phyloP scores from a whole-genome alignment of 2,329 filamentous ascomycete species.

The Hypomyces perniciosus region DNA sequence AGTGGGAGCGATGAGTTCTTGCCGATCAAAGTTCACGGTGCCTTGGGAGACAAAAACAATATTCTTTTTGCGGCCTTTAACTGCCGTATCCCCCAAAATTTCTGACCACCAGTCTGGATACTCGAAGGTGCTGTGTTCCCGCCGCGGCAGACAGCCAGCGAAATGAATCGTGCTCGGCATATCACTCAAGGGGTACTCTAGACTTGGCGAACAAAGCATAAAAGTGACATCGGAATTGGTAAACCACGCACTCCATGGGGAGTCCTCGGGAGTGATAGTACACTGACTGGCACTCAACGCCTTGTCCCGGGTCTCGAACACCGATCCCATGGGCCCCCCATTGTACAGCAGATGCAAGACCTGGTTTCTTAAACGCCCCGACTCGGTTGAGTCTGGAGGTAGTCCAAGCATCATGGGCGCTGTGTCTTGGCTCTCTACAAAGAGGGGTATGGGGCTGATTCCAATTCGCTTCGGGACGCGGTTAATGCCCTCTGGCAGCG shows the following conservation, averaged over 20 bases:
- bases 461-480: conserved; percentile 23
- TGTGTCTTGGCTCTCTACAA: conserved; percentile 26
- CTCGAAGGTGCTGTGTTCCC: not conserved
- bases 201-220: conserved; percentile 10
- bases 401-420: conserved; percentile 26
- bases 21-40: conserved; percentile 34
- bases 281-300: conserved; percentile 6
- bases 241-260: conserved; percentile 7
- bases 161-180: conserved; percentile 6
- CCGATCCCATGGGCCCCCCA: conserved; percentile 10
- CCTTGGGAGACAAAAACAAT: conserved; percentile 44
- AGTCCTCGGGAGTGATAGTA: conserved; percentile 1
- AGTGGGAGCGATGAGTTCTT: conserved; percentile 39
- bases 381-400: conserved; percentile 23
- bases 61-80: conserved; percentile 27
- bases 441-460: conserved; percentile 26
- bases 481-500: conserved; percentile 21
- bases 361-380: conserved; percentile 24
- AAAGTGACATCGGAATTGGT: conserved; percentile 6
- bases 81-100: conserved; percentile 16
- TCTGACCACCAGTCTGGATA: conserved; percentile 5
- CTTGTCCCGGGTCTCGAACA: conserved; percentile 9
- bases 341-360: conserved; percentile 12
- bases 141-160: conserved; percentile 7
- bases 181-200: conserved; percentile 8